Evolutionary conservation across 495 filamentous ascomycete genomes (phyloP).

Genomic region (Friedmanniomyces simplex): DNA sequence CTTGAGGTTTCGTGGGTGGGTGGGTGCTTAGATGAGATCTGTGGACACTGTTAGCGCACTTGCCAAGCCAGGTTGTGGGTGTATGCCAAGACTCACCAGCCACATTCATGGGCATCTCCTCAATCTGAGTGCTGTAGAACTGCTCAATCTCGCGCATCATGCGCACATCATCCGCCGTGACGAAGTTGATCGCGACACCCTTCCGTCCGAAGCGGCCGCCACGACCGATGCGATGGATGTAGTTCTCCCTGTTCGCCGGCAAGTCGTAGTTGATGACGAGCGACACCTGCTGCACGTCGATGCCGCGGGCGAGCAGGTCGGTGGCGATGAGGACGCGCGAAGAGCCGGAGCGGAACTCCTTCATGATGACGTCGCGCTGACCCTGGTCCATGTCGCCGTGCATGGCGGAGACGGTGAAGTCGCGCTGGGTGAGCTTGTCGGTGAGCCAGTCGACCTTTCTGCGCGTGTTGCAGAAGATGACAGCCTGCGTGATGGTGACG

Average conservation of each 20-base stretch:
- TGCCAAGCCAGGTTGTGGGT: background rate
- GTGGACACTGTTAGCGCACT: background rate
- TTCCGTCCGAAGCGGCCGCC: conserved; percentile 98
- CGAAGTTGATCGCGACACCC: conserved; percentile 99
- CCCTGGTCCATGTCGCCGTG: conserved; percentile 98
- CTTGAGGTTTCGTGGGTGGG: background rate
- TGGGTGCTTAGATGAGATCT: conserved; percentile 6
- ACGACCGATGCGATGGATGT: conserved; percentile 99
- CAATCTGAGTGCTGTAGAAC: conserved; percentile 72
- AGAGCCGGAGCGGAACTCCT: conserved; percentile 96
- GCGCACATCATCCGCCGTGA: conserved; percentile 96
- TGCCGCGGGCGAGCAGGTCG: conserved; percentile 94
- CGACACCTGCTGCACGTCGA: conserved; percentile 98
- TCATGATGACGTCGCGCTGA: conserved; percentile 98
- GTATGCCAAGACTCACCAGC: conserved; percentile 33
- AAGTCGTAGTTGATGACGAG: conserved; percentile 99
- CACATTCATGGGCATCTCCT: conserved; percentile 83
- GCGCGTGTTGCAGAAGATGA: conserved; percentile 99
- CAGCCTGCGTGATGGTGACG: conserved; percentile 96
- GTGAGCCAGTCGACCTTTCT: conserved; percentile 99
- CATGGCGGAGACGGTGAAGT: conserved; percentile 99
- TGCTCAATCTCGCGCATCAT: conserved; percentile 96
- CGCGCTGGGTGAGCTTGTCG: conserved; percentile 92
- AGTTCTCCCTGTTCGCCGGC: conserved; percentile 98
- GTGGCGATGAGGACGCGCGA: conserved; percentile 97